A percentile compares a stretch with the other conserved stretches of the same genome.
phyloP scores from a whole-genome alignment of 257 asterid species.

The Striga asiatica region DNA sequence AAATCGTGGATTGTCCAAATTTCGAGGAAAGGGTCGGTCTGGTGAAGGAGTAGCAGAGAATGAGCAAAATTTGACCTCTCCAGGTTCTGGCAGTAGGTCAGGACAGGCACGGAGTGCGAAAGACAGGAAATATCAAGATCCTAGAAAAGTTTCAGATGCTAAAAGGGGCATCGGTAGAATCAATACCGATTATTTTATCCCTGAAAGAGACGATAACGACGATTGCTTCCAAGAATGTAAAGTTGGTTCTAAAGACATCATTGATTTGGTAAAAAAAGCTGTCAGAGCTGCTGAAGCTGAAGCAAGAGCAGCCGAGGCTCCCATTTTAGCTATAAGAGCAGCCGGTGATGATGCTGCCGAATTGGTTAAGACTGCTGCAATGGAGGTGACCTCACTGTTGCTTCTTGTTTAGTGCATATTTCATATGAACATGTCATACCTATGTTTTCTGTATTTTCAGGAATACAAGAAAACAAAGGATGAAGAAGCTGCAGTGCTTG shows the following conservation, averaged over 20 bases:
- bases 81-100: constrained; percentile 63
- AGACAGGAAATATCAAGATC: constrained; percentile 54
- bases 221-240: constrained; percentile 81
- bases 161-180: constrained; percentile 33
- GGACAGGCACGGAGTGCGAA: constrained; percentile 46
- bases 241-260: constrained; percentile 71
- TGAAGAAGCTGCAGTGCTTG: constrained; percentile 78
- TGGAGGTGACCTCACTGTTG: constrained; percentile 46
- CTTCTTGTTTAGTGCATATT: constrained; percentile 14
- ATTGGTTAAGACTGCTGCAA: constrained; percentile 85
- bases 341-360: constrained; percentile 99
- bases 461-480: constrained; percentile 63
- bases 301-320: constrained; percentile 92
- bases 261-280: constrained; percentile 75
- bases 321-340: constrained; percentile 66
- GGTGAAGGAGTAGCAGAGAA: constrained; percentile 44
- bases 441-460: constrained; percentile 25
- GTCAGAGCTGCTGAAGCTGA: constrained; percentile 96
- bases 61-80: constrained; percentile 59
- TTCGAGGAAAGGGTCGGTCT: constrained; percentile 58
- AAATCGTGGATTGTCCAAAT: constrained; percentile 46
- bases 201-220: constrained; percentile 77
- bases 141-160: constrained; percentile 36
- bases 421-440: constrained; percentile 7
- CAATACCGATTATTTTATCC: constrained; percentile 25